Percentiles rank a stretch among this genome's conserved stretches.
Evolutionary conservation across 2,329 filamentous ascomycete species (phyloP).

Genomic region (Knufia petricola): DNA sequence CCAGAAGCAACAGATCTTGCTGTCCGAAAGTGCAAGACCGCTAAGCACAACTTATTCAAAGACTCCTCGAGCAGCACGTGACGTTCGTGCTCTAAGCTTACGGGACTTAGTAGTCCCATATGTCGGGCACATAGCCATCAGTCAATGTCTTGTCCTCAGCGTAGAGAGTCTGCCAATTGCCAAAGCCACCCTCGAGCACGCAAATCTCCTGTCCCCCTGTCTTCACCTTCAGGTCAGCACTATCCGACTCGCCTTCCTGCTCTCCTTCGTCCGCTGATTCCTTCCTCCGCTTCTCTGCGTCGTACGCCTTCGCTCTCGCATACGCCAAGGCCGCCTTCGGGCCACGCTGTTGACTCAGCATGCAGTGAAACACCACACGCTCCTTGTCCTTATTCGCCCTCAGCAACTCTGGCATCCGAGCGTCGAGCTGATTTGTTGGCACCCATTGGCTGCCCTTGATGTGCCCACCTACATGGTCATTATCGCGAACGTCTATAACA

Average conservation of each 20-base stretch:
- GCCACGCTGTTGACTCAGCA: conserved; percentile 80
- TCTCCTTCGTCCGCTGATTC: conserved; percentile 9
- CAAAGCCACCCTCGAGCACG: conserved; percentile 76
- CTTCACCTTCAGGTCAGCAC: conserved; percentile 19
- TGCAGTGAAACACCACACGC: conserved; percentile 88
- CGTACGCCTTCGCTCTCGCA: conserved; percentile 32
- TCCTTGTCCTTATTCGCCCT: conserved; percentile 67
- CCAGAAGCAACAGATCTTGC: too few species aligned
- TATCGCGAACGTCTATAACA: conserved; percentile 82
- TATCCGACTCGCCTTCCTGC: conserved; percentile 17
- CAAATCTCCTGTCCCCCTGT: conserved; percentile 56
- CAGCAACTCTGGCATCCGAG: conserved; percentile 70
- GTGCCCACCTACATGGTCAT: conserved; percentile 83
- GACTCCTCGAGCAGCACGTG: too few species aligned
- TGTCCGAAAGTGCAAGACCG: too few species aligned
- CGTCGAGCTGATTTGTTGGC: conserved; percentile 63
- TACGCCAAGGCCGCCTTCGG: conserved; percentile 77
- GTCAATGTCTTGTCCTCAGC: conserved; percentile 72
- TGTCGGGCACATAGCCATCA: conserved; percentile 70
- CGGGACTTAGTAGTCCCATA: conserved; percentile 48
- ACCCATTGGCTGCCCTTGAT: conserved; percentile 69
- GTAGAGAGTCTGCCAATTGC: conserved; percentile 74
- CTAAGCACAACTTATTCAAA: too few species aligned
- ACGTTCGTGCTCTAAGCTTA: too few species aligned
- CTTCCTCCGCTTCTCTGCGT: conserved; percentile 13